These are phyloP conservation scores for Corniculantispora saksenae DNA, from an alignment of 2,329 filamentous ascomycete genomes.

Conservation along the genomic window DNA sequence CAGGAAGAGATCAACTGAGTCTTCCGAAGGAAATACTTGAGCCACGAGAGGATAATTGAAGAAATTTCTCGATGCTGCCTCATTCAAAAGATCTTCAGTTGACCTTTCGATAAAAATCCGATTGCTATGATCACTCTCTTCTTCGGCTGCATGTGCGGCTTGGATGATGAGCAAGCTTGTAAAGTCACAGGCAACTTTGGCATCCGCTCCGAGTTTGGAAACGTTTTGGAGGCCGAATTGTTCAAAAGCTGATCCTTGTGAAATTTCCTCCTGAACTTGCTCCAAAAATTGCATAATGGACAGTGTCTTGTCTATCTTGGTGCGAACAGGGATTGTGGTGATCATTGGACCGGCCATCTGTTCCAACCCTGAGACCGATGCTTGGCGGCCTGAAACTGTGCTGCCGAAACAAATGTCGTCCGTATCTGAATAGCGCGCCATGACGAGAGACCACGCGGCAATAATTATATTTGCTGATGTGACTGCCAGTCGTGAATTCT, in stretches of 20 bases:
- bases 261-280: slow-evolving; percentile 25
- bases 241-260: slow-evolving; percentile 28
- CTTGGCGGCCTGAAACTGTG: slow-evolving; percentile 51
- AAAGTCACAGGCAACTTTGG: slow-evolving; percentile 28
- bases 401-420: slow-evolving; percentile 54
- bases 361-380: slow-evolving; percentile 47
- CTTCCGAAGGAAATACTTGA: not conserved
- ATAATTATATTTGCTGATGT: not conserved
- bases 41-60: slow-evolving; percentile 20
- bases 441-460: slow-evolving; percentile 42
- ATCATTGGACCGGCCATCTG: slow-evolving; percentile 47
- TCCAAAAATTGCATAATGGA: not conserved
- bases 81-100: slow-evolving; percentile 2
- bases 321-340: slow-evolving; percentile 12
- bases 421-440: slow-evolving; percentile 43
- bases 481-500: not conserved
- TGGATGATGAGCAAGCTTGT: slow-evolving; percentile 32
- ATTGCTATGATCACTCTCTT: not conserved
- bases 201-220: slow-evolving; percentile 20
- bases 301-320: not conserved
- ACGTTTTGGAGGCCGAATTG: slow-evolving; percentile 30
- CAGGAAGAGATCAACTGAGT: not conserved
- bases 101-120: not conserved
- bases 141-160: slow-evolving; percentile 13
- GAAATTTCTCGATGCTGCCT: slow-evolving; percentile 18